Percentiles rank a stretch among this genome's conserved stretches.
These are phyloP conservation scores for Cyclocybe cylindracea DNA, from an alignment of 768 basidiomycete species.

Conservation along the genomic window DNA sequence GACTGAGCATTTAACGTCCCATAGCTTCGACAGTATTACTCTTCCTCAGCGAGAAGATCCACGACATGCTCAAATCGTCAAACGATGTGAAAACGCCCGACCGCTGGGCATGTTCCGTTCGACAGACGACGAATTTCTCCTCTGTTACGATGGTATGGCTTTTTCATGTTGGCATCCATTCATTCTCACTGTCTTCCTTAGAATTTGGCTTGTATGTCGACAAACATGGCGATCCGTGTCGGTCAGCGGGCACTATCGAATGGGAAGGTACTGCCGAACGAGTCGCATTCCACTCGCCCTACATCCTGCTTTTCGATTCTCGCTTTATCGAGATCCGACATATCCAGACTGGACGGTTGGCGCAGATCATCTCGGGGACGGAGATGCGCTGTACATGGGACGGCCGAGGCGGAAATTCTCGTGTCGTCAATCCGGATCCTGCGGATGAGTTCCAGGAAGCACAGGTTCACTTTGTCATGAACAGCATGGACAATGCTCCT, in stretches of 20 bases:
- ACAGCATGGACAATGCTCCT: slow-evolving; percentile 48
- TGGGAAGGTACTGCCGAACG: slow-evolving; percentile 95
- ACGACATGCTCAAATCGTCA: slow-evolving; percentile 69
- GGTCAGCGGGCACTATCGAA: slow-evolving; percentile 75
- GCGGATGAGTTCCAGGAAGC: slow-evolving; percentile 74
- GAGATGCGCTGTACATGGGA: slow-evolving; percentile 93
- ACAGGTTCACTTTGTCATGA: slow-evolving; percentile 87
- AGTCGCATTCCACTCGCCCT: slow-evolving; percentile 89
- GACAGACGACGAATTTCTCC: slow-evolving; percentile 87
- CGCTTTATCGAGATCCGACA: slow-evolving; percentile 94
- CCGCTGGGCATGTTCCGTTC: slow-evolving; percentile 96
- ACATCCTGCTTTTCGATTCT: slow-evolving; percentile 86
- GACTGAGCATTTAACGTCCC: not conserved
- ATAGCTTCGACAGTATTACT: slow-evolving; percentile 85
- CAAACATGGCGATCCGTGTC: slow-evolving; percentile 88
- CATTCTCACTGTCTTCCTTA: slow-evolving; percentile 25
- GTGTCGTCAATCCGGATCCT: slow-evolving; percentile 63
- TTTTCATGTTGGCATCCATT: not conserved
- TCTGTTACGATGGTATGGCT: slow-evolving; percentile 90
- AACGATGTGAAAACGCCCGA: slow-evolving; percentile 82
- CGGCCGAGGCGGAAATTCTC: slow-evolving; percentile 62
- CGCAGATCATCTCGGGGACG: slow-evolving; percentile 82
- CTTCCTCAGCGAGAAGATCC: slow-evolving; percentile 80
- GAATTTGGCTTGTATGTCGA: slow-evolving; percentile 96
- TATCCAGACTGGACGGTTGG: slow-evolving; percentile 77